A percentile compares a stretch with the other conserved stretches of the same genome.
Evolutionary conservation across 2,329 filamentous ascomycete species (phyloP).

Genomic region (Plenodomus lindquistii): DNA sequence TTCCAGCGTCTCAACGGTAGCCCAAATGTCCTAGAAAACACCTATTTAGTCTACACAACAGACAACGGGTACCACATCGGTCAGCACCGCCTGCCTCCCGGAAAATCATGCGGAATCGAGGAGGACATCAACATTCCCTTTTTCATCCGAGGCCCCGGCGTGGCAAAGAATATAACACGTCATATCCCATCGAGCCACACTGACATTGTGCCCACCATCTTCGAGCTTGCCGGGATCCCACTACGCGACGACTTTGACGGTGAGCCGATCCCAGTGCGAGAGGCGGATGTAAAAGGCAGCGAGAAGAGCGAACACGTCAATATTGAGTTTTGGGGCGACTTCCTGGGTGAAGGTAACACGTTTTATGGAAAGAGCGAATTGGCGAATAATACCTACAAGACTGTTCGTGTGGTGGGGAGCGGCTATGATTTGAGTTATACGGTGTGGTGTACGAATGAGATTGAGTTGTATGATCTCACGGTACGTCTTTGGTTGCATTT

Average conservation of each 20-base stretch:
- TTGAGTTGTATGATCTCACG: conserved; percentile 67
- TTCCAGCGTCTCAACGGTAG: conserved; percentile 48
- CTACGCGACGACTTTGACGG: conserved; percentile 44
- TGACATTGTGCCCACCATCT: conserved; percentile 48
- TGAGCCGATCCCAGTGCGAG: conserved; percentile 37
- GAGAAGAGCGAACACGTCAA: conserved; percentile 44
- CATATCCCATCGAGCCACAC: conserved; percentile 42
- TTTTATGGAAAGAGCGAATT: conserved; percentile 7
- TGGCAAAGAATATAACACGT: conserved; percentile 28
- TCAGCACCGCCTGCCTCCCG: conserved; percentile 47
- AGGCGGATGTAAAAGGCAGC: conserved; percentile 1
- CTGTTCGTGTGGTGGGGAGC: conserved; percentile 57
- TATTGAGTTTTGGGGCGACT: conserved; percentile 48
- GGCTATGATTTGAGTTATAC: conserved; percentile 67
- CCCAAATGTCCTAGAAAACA: conserved; percentile 52
- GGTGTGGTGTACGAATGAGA: conserved; percentile 71
- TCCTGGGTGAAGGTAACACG: conserved; percentile 27
- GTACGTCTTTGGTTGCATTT: conserved; percentile 41
- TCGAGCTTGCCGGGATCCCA: conserved; percentile 39
- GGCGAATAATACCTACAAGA: conserved; percentile 64
- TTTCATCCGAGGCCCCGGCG: conserved; percentile 45
- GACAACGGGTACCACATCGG: conserved; percentile 50
- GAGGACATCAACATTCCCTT: conserved; percentile 50
- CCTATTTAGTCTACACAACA: conserved; percentile 47
- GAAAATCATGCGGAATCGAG: conserved; percentile 47